Conservation (phyloP, 306 rosid genomes). For the Dalbergia oliveri region DNA sequence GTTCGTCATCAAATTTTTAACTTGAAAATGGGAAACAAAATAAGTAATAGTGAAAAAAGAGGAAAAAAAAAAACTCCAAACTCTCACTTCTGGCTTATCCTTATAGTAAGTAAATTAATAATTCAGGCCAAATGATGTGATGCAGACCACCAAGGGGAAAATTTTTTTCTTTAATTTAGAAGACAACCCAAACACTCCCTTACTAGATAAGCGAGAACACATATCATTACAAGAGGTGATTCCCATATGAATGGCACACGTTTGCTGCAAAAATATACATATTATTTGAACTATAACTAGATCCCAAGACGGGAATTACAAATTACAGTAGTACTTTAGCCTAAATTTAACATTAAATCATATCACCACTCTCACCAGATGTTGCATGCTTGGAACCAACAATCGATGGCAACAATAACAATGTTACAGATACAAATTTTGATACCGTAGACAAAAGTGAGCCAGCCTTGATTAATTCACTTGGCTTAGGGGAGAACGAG, state of each 20-base stretch:
- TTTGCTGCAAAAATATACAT: conserved; percentile 53
- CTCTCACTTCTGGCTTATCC: no score
- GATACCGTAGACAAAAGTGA: conserved; percentile 22
- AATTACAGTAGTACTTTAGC: conserved; percentile 45
- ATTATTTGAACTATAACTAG: conserved; percentile 5
- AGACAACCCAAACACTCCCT: background rate
- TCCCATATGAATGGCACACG: conserved; percentile 5
- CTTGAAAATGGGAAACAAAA: no score
- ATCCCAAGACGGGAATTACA: conserved; percentile 70
- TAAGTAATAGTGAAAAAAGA: no score
- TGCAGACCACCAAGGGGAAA: no score
- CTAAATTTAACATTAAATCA: conserved; percentile 27
- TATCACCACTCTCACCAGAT: background rate
- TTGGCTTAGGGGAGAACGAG: conserved; percentile 80
- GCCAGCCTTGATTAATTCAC: conserved; percentile 21
- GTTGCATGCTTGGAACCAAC: conserved; percentile 26
- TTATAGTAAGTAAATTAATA: no score
- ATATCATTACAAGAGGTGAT: conserved; percentile 14
- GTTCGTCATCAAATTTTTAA: no score
- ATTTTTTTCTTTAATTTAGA: background rate
- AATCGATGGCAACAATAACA: conserved; percentile 25
- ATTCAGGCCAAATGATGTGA: no score
- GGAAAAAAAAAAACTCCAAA: no score
- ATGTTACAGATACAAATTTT: conserved; percentile 57
- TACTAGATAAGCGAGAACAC: background rate